A percentile compares a stretch with the other conserved stretches of the same genome.
phyloP scores from a whole-genome alignment of 192 early-diverging fungal species.

The Linnemannia zychae region DNA sequence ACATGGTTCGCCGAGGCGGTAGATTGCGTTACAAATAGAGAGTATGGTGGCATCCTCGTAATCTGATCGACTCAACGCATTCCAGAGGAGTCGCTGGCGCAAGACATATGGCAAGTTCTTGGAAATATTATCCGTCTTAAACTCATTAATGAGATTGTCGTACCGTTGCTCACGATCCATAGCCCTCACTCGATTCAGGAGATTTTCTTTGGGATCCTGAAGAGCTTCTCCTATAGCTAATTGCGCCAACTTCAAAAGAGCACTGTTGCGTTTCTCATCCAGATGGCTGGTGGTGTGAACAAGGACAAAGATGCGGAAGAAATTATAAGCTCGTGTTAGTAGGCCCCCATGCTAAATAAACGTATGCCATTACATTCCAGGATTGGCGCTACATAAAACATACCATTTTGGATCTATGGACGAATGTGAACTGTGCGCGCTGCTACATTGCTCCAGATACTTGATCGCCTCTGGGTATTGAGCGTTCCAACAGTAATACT shows the following conservation, averaged over 20 bases:
- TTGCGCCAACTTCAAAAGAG: conserved; percentile 34
- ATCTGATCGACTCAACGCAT: conserved; percentile 16
- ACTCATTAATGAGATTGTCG: conserved; percentile 16
- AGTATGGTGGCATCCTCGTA: conserved; percentile 11
- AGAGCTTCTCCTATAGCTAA: conserved; percentile 30
- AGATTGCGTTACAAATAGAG: conserved; percentile 30
- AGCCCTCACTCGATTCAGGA: conserved; percentile 8
- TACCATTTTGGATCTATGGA: conserved; percentile 22
- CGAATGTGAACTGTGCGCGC: not conserved
- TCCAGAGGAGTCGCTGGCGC: conserved; percentile 26
- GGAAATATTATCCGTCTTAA: conserved; percentile 26
- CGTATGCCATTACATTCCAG: not conserved
- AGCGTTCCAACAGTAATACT: conserved; percentile 44
- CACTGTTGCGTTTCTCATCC: conserved; percentile 12
- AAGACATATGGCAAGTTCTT: conserved; percentile 21
- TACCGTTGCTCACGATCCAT: conserved; percentile 7
- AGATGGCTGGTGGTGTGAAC: conserved; percentile 9
- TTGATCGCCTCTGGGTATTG: conserved; percentile 23
- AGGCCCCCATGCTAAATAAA: not conserved
- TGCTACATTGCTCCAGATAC: conserved; percentile 20
- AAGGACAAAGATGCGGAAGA: not conserved
- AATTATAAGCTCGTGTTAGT: not conserved
- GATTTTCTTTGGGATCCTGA: conserved; percentile 19
- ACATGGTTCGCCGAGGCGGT: conserved; percentile 29
- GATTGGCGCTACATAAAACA: not conserved